Conservation (phyloP, 495 filamentous ascomycete genomes). For the Xylaria scruposa region DNA sequence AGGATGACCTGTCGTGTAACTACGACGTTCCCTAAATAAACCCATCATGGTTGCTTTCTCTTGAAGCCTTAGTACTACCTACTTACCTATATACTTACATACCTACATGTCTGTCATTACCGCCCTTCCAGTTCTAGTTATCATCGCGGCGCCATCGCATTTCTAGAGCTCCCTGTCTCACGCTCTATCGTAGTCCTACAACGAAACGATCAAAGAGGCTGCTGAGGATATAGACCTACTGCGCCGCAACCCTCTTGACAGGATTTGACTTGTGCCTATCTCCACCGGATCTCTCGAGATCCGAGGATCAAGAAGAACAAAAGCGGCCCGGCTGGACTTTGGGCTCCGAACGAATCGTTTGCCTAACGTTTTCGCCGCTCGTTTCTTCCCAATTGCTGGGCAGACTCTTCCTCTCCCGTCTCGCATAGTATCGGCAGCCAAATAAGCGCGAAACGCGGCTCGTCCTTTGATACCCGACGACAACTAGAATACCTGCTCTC, state of each 20-base stretch:
- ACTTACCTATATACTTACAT: neutral
- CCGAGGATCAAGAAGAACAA: neutral
- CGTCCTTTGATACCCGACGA: neutral
- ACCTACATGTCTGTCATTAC: slow-evolving; percentile 1
- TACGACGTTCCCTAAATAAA: neutral
- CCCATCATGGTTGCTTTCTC: neutral
- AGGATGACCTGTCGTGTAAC: slow-evolving; percentile 15
- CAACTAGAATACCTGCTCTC: neutral
- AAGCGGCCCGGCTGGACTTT: slow-evolving; percentile 3
- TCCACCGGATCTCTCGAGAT: neutral
- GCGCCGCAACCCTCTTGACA: neutral
- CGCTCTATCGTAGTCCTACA: neutral
- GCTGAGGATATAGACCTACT: neutral
- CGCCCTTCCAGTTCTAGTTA: neutral
- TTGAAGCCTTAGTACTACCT: neutral
- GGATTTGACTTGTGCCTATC: neutral
- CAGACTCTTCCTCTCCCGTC: neutral
- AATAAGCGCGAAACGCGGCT: neutral
- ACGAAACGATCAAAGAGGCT: slow-evolving; percentile 4
- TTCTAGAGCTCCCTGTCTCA: neutral
- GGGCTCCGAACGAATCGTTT: neutral
- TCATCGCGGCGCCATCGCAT: neutral
- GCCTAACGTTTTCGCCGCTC: neutral
- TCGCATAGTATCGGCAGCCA: too few species aligned
- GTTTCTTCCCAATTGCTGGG: neutral